These are phyloP conservation scores for Teunomyces panamensis DNA, from an alignment of 805 yeast species.

Conservation along the genomic window DNA sequence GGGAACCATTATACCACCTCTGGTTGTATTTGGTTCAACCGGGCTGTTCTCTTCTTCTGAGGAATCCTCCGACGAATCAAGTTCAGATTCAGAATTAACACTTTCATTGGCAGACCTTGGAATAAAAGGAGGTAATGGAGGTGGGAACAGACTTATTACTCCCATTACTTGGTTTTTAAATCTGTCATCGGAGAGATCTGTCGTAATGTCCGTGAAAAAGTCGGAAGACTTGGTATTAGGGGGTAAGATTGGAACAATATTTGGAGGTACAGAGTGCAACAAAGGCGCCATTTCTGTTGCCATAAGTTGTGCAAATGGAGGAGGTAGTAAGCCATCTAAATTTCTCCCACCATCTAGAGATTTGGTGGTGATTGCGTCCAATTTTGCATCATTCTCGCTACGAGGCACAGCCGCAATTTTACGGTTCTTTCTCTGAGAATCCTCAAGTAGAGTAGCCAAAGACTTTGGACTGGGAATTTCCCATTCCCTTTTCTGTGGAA, in stretches of 20 bases:
- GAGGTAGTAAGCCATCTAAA: not conserved
- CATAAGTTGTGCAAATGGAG: not conserved
- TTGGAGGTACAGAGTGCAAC: constrained; percentile 35
- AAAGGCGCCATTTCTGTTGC: not conserved
- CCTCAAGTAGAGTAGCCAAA: constrained; percentile 11
- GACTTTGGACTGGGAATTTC: constrained; percentile 15
- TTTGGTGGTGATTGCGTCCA: constrained; percentile 1
- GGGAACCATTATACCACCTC: constrained; percentile 39
- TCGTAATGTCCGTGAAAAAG: constrained; percentile 33
- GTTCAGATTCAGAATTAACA: constrained; percentile 1
- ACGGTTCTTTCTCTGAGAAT: constrained; percentile 1
- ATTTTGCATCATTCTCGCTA: constrained; percentile 4
- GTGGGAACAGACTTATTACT: constrained; percentile 31
- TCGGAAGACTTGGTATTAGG: constrained; percentile 27
- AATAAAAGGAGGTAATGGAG: constrained; percentile 36
- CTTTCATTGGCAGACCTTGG: constrained; percentile 16
- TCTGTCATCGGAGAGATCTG: constrained; percentile 12
- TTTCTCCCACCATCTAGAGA: not conserved
- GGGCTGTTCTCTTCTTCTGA: constrained; percentile 2
- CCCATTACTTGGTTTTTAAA: constrained; percentile 19
- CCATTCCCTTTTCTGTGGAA: constrained; percentile 9
- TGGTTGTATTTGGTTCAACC: not conserved
- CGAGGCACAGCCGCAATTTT: constrained; percentile 1
- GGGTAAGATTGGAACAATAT: constrained; percentile 35
- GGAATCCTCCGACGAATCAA: constrained; percentile 3